Evolutionary conservation across 305 asterid genomes (phyloP), one percentile per base, ranked within the genome.

Genomic region (Withania somnifera): DNA sequence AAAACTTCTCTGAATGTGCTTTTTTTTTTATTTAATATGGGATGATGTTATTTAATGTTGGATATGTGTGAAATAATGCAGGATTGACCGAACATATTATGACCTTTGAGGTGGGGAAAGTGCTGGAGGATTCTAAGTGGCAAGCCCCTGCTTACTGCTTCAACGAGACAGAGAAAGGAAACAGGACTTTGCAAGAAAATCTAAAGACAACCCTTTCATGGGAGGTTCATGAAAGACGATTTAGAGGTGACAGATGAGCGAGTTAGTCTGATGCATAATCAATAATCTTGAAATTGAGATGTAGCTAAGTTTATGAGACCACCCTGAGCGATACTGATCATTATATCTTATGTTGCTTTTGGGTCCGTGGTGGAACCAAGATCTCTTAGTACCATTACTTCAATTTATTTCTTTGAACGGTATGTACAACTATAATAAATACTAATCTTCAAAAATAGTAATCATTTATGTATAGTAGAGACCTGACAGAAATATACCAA

Each of bases 121-220:
- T 79, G 75, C 57, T 58, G 15, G 75, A 79, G 56, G 75, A 58
- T 58, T 58, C 75, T 4, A 79, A 22, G 45, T 79, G 82, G 82
- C 82, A 79, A 79, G 75, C 82, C 24, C 82, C 82, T 42, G 75
- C 42, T 36, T 79, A 79, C 54, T 79, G 82, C 45, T 79, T 79
- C 71, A 61, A 61, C 15, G 82, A 79, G 22, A 66, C 28, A 0
- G 73, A 20, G 26, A 22, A 58, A 26, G 69, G 19, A 26, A 36
- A 36, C 7, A 13, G 1, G 36, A 19, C 38, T 20, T 54, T 78
- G 17, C 34, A 19, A 34, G 53, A 56, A 4, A 78, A 78, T 40
- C 5, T 36, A 15, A 64, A 66, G 50, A 78, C 0, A 20, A 22
- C 34, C 34, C 0, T 7, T 6, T 19, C 3, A 14, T 28, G 56